Conservation (phyloP, 2,329 filamentous ascomycete species). For the Thelonectria olida region DNA sequence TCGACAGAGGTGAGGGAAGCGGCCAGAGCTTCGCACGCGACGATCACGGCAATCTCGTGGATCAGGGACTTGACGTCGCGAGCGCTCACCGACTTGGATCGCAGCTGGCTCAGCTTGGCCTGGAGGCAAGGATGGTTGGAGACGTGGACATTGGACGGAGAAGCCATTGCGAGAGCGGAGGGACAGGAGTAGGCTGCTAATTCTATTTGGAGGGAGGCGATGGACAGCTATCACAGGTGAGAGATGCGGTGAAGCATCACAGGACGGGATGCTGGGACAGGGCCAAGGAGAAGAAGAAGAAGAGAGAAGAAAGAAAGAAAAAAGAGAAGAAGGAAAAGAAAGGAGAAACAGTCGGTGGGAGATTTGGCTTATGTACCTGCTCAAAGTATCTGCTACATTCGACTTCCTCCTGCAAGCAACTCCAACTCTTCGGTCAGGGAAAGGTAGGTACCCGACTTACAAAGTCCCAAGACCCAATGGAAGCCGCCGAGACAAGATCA, state of each 20-base stretch:
- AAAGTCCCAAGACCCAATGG: constrained; percentile 1
- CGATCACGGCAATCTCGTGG: constrained; percentile 85
- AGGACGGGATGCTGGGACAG: constrained; percentile 36
- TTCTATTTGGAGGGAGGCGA: not conserved
- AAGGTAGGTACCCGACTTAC: constrained; percentile 18
- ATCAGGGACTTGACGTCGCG: constrained; percentile 83
- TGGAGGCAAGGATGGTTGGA: constrained; percentile 86
- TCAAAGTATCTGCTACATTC: too few species aligned
- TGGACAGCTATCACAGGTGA: constrained; percentile 8
- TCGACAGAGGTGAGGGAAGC: constrained; percentile 64
- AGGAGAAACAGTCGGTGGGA: constrained; percentile 27
- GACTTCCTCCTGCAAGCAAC: too few species aligned
- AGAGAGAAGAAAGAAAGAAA: constrained; percentile 18
- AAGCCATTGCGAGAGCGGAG: constrained; percentile 41
- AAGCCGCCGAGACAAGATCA: constrained; percentile 15
- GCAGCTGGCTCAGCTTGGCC: constrained; percentile 90
- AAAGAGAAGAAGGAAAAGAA: constrained; percentile 9
- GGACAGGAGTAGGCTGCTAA: not conserved
- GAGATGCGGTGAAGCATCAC: constrained; percentile 34
- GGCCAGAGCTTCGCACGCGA: constrained; percentile 83
- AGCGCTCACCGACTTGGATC: constrained; percentile 74
- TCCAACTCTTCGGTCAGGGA: constrained; percentile 5
- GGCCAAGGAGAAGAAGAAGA: constrained; percentile 34
- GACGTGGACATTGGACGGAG: constrained; percentile 72
- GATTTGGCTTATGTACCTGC: constrained; percentile 28